Evolutionary conservation across 768 basidiomycete genomes (phyloP), one percentile per base, ranked within the genome.

Genomic region (Boletus sp.): DNA sequence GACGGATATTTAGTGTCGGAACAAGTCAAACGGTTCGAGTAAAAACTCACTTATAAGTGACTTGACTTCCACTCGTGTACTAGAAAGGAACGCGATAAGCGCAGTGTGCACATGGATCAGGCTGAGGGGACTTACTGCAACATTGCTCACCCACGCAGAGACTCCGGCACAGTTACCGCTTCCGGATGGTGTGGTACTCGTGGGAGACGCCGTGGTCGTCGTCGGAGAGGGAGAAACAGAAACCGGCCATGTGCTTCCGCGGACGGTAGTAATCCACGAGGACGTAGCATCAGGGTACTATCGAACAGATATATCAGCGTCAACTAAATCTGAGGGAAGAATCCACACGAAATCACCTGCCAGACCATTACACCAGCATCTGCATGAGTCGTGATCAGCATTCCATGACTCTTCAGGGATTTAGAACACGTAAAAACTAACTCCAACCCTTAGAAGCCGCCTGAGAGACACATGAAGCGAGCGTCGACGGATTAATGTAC

Each of bases 1-100:
- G 33, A 24, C 28, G 18, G 30, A 5, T 2, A 29, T 35, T 56
- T 36, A 55, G 49, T 30, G 46, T 54, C 47, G 24, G 35, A 41
- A 36, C 0, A 12, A 24, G 28, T 7, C 20, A 24, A 24, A 24
- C 24, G 24, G 24, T 24, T 24, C 24, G 24, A 24, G 24, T 3
- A 30, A 14, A 37, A 30, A 63, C 76, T 57, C 57, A 80, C 79
- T 65, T 63, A 60, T 76, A 80, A 5, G 73, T 71, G n/a, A 77
- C 79, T 47, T 74, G 56, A 10, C 53, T 51, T 32, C 81, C 79
- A 24, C 73, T 78, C 5, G 52, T 35, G 61, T 83, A 83, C 78
- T 80, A 18, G 4, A n/a, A 49, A 47, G 33, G 32, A 8, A 28
- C 29, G 20, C 18, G 7, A 45, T 61, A 12, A 66, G 39, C 8